Base-by-base conservation (phyloP, 192 early-diverging fungal genomes). In the Coemansia javaensis region DNA sequence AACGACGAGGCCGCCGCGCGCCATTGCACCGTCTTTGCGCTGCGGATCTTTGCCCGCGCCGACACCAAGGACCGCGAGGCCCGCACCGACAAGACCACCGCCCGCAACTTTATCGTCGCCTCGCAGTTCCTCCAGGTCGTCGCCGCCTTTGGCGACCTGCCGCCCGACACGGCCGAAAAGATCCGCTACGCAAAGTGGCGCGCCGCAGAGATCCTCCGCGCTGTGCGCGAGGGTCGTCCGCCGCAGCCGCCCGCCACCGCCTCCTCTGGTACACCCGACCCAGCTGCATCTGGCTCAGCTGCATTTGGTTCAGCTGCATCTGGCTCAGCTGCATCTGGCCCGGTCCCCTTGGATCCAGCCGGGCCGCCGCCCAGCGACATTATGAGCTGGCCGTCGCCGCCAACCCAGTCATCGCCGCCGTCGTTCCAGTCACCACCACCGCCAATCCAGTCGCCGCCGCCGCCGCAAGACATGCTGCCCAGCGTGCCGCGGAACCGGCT, bases 121-220 rank as follows among this genome's bases (percentile, higher is more conserved):
- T 85, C 93, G 12, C 83, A 86, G 36, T 98, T 95, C 60, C 47
- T 98, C 36, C 94, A 98, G 44, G 40, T 95, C 7, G 47, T 96
- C 14, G 86, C 82, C 22, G 80, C 84, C 11, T 94, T 95, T 82
- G 88, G 90, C 5, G 81, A 84, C 2, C 50, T 91, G 20, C 79
- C 81, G 14, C 51, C 78, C 5, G 89, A 87, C 33, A 62, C 86
- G 23, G 42, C 38, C 1, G 85, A 90, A 50, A 99, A 95, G 67
- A 87, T 97, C 46, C 90, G 85, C 52, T 99, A 99, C 60, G 83
- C 94, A 1, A 94, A 95, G 56, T 99, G 89, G 85, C 88, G 96
- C 41, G 94, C 94, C 3, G 82, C 87, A 0, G 91, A 97, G 57
- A 99, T 99, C 23, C 73, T 93, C 23, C 95, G 90, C 58, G 90